Conservation (phyloP, 2,329 filamentous ascomycete species). For the Talaromyces rugulosus region DNA sequence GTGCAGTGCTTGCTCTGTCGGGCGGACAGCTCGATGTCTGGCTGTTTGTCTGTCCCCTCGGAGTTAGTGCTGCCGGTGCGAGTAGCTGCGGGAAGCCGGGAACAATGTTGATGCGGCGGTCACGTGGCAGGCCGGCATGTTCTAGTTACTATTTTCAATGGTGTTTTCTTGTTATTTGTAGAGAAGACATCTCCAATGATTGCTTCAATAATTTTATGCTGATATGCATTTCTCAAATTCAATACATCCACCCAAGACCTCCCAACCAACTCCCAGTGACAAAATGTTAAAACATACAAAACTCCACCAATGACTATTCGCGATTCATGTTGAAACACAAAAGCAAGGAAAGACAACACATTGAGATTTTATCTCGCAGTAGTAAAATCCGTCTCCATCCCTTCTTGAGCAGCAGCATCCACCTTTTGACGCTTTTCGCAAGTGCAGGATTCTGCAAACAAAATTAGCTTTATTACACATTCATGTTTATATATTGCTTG, state of each 20-base stretch:
- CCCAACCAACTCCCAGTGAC: no score
- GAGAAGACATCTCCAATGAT: no score
- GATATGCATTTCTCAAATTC: no score
- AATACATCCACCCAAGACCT: no score
- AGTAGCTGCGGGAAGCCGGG: neutral
- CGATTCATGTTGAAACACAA: neutral
- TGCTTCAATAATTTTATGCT: no score
- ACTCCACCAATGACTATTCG: neutral
- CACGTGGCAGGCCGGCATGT: neutral
- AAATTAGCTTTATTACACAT: neutral
- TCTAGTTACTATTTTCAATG: no score
- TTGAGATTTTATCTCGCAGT: neutral
- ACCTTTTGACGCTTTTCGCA: slow-evolving; percentile 69
- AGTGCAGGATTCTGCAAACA: slow-evolving; percentile 62
- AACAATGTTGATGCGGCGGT: neutral
- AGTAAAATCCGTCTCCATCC: slow-evolving; percentile 78
- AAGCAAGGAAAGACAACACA: neutral
- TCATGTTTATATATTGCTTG: no score
- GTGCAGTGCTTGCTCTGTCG: neutral
- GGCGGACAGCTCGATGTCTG: neutral
- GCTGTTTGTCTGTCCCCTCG: neutral
- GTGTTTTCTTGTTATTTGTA: no score
- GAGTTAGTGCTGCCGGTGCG: neutral
- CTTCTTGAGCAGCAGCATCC: slow-evolving; percentile 43
- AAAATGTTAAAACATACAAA: neutral